phyloP scores from a whole-genome alignment of 2,329 filamentous ascomycete genomes.

The Camptophora hylomeconis region DNA sequence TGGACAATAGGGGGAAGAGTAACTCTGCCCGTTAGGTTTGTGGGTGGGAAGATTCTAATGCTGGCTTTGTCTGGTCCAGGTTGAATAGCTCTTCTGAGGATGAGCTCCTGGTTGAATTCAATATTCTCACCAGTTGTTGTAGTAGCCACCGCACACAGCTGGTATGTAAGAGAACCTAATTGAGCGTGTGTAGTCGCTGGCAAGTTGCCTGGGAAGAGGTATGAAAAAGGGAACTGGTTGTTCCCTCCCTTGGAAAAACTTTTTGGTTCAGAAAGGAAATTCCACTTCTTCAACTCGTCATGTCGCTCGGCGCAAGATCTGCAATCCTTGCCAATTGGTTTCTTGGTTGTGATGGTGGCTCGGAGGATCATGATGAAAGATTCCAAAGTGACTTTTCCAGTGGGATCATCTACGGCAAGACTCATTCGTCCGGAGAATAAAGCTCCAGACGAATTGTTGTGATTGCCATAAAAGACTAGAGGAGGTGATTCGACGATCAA shows the following conservation, averaged over 20 bases:
- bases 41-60: conserved; percentile 89
- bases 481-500: conserved; percentile 74
- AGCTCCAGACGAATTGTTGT: conserved; percentile 66
- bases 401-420: conserved; percentile 54
- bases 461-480: conserved; percentile 65
- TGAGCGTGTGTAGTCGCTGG: conserved; percentile 68
- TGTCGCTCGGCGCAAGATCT: conserved; percentile 57
- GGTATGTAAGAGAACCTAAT: conserved; percentile 64
- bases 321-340: conserved; percentile 70
- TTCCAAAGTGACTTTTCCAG: conserved; percentile 50
- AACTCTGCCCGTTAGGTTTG: conserved; percentile 77
- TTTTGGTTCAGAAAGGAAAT: conserved; percentile 49
- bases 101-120: conserved; percentile 53
- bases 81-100: conserved; percentile 67
- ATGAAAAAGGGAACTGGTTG: conserved; percentile 80
- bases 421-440: conserved; percentile 74
- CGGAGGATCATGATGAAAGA: conserved; percentile 60
- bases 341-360: conserved; percentile 62
- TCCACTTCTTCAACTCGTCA: conserved; percentile 67
- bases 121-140: conserved; percentile 49
- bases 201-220: conserved; percentile 72
- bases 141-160: conserved; percentile 55
- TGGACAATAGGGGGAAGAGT: conserved; percentile 73
- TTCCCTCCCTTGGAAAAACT: conserved; percentile 36
- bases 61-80: conserved; percentile 75